phyloP scores from a whole-genome alignment of 2,329 filamentous ascomycete species.

The Dendryphion nanum region DNA sequence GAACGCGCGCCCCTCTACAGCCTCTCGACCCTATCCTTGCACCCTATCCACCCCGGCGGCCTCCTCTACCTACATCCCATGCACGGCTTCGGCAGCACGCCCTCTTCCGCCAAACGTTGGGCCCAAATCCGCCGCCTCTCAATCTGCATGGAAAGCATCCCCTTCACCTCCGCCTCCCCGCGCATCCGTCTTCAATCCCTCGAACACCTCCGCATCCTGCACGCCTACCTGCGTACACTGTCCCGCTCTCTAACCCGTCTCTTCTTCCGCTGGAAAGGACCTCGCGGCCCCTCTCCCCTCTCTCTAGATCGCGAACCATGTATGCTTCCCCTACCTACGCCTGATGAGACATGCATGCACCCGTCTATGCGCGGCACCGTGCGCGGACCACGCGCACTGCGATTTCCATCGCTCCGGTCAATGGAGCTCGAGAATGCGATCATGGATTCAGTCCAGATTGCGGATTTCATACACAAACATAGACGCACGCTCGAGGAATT shows the following conservation, averaged over 20 bases:
- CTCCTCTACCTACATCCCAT: conserved; percentile 75
- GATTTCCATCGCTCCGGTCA: conserved; percentile 65
- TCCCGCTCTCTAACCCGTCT: conserved; percentile 66
- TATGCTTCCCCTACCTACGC: conserved; percentile 60
- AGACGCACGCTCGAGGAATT: conserved; percentile 70
- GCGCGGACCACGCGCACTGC: conserved; percentile 45
- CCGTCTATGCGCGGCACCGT: conserved; percentile 32
- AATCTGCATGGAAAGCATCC: conserved; percentile 69
- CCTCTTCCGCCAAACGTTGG: conserved; percentile 72
- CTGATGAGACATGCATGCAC: conserved; percentile 30
- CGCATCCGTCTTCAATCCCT: conserved; percentile 63
- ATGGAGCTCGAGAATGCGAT: conserved; percentile 71
- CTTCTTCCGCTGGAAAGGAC: conserved; percentile 73
- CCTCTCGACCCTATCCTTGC: conserved; percentile 69
- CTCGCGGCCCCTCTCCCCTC: conserved; percentile 71
- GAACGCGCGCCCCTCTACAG: conserved; percentile 68
- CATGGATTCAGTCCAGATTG: conserved; percentile 70
- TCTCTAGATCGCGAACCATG: conserved; percentile 68
- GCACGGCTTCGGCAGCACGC: conserved; percentile 71
- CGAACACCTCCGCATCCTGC: conserved; percentile 65
- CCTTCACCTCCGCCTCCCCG: conserved; percentile 53
- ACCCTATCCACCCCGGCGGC: conserved; percentile 70
- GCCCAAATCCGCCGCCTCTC: conserved; percentile 71
- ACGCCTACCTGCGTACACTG: conserved; percentile 75
- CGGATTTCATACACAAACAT: conserved; percentile 66